A percentile compares a stretch with the other conserved stretches of the same genome.
Evolutionary conservation across 495 filamentous ascomycete genomes (phyloP).

Genomic region (Lindgomyces ingoldianus): DNA sequence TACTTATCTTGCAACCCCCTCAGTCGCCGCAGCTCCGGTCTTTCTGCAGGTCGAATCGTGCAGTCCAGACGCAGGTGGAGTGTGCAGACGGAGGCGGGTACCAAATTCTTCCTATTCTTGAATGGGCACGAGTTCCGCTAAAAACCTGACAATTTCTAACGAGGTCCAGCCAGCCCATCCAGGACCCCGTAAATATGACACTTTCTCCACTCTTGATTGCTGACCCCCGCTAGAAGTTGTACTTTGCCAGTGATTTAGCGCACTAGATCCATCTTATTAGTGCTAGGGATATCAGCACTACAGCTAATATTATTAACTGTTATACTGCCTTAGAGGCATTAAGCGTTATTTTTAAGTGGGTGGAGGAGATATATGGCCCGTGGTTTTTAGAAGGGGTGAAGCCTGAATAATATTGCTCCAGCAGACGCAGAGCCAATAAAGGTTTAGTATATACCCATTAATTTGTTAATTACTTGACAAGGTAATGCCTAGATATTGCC

Average conservation of each 20-base stretch:
- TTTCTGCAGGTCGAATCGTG: too few relatives aligned
- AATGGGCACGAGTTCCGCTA: too few relatives aligned
- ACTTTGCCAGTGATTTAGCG: constrained; percentile 24
- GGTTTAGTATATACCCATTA: background rate
- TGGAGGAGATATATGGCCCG: constrained; percentile 13
- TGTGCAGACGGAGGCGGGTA: too few relatives aligned
- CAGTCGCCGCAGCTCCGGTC: too few relatives aligned
- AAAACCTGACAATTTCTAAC: too few relatives aligned
- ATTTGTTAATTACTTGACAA: background rate
- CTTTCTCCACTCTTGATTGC: constrained; percentile 30
- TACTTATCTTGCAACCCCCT: too few relatives aligned
- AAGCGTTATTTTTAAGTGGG: constrained; percentile 18
- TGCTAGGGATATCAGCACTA: constrained; percentile 31
- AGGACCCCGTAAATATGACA: constrained; percentile 23
- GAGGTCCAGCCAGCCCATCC: constrained; percentile 21
- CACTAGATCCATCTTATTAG: constrained; percentile 30
- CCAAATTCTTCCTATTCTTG: too few relatives aligned
- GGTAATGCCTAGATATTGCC: background rate
- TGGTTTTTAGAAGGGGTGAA: constrained; percentile 26
- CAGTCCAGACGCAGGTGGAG: too few relatives aligned
- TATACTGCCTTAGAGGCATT: constrained; percentile 26
- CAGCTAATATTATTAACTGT: constrained; percentile 27
- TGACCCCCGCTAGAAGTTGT: constrained; percentile 26
- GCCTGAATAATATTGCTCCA: constrained; percentile 21
- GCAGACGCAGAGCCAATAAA: background rate